These are phyloP conservation scores for Apiotrichum gracile DNA, from an alignment of 1,284 basidiomycete genomes.

Conservation along the genomic window DNA sequence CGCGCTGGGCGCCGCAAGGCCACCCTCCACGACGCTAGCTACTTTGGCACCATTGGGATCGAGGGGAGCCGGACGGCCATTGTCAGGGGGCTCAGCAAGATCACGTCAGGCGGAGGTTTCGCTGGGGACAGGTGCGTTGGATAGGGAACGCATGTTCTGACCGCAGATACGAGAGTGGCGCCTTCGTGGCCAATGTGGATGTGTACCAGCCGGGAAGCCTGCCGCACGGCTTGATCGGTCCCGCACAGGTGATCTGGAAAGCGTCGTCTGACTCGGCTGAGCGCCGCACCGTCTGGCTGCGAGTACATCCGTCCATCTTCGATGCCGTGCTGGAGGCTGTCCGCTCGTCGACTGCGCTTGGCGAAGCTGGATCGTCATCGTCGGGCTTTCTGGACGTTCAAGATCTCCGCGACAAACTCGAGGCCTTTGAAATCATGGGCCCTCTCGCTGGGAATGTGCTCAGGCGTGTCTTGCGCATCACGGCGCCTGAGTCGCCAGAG, in stretches of 20 bases:
- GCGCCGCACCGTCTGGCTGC: constrained; percentile 57
- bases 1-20: constrained; percentile 74
- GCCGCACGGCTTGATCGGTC: constrained; percentile 65
- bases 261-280: constrained; percentile 31
- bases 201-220: constrained; percentile 50
- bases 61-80: constrained; percentile 58
- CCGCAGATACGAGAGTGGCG: constrained; percentile 57
- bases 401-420: constrained; percentile 64
- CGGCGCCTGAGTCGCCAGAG: not conserved
- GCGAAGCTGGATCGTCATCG: not conserved
- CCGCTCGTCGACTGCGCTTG: constrained; percentile 40
- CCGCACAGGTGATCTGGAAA: constrained; percentile 70
- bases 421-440: constrained; percentile 79
- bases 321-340: constrained; percentile 55
- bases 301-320: constrained; percentile 68
- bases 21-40: constrained; percentile 82
- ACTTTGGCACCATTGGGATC: constrained; percentile 68
- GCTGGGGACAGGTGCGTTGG: constrained; percentile 36
- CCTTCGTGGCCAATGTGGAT: constrained; percentile 32
- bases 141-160: constrained; percentile 1
- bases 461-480: constrained; percentile 60
- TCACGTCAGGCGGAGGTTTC: constrained; percentile 28
- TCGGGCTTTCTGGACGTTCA: constrained; percentile 55
- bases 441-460: constrained; percentile 73
- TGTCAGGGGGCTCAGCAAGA: constrained; percentile 51